Evolutionary conservation across 1,284 basidiomycete genomes (phyloP).

Genomic region (Boletus smithii): DNA sequence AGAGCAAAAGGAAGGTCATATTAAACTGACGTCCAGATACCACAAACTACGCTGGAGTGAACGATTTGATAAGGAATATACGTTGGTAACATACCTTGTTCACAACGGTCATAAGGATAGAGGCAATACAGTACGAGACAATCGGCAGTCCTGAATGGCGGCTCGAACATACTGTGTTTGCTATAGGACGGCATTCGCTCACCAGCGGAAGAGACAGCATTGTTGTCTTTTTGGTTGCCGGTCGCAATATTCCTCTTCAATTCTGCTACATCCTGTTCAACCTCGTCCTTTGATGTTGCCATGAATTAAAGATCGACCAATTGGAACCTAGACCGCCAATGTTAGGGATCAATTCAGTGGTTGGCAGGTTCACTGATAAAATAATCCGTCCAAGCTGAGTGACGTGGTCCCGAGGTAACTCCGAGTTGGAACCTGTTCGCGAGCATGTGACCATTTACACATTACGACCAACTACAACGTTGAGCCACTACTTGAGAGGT

Average conservation of each 20-base stretch:
- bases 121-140: slow-evolving; percentile 88
- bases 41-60: slow-evolving; percentile 63
- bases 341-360: no score
- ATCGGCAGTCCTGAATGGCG: slow-evolving; percentile 66
- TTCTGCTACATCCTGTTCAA: slow-evolving; percentile 29
- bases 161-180: background rate
- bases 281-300: slow-evolving; percentile 14
- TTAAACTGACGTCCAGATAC: slow-evolving; percentile 93
- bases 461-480: no score
- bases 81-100: slow-evolving; percentile 74
- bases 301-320: slow-evolving; percentile 9
- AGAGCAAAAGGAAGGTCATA: slow-evolving; percentile 95
- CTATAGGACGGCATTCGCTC: slow-evolving; percentile 5
- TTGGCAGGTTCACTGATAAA: no score
- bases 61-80: slow-evolving; percentile 1
- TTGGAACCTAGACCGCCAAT: background rate
- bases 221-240: slow-evolving; percentile 22
- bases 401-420: no score
- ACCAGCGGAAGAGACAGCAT: slow-evolving; percentile 26
- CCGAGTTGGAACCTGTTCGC: no score
- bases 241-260: slow-evolving; percentile 31
- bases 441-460: no score
- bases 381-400: no score
- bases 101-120: slow-evolving; percentile 96
- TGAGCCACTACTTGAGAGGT: background rate